These are phyloP conservation scores for Ceratopteris richardii DNA, from an alignment of 75 land plant species.

Conservation along the genomic window DNA sequence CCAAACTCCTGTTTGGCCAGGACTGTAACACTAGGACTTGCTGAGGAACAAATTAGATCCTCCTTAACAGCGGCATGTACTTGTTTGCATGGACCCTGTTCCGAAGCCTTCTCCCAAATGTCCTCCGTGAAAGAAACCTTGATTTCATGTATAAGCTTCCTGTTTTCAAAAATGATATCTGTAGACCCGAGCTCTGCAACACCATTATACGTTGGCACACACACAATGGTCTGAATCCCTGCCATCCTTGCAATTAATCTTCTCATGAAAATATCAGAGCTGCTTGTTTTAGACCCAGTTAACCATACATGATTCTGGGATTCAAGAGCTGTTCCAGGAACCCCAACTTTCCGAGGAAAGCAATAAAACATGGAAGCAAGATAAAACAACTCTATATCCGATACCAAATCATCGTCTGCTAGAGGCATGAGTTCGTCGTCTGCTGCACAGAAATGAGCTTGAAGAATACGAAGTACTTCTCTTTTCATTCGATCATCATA, in stretches of 20 bases:
- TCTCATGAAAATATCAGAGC: constrained; percentile 39
- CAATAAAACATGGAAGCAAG: constrained; percentile 86
- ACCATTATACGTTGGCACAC: constrained; percentile 15
- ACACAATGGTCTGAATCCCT: constrained; percentile 23
- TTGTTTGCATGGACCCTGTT: neutral
- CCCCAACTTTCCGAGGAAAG: constrained; percentile 43
- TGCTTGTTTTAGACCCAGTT: constrained; percentile 32
- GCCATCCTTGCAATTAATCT: constrained; percentile 42
- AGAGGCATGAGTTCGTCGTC: constrained; percentile 16
- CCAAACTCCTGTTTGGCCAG: too few relatives aligned
- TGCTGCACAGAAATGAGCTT: constrained; percentile 54
- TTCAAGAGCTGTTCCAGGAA: constrained; percentile 61
- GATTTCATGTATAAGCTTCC: neutral
- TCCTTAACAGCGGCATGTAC: too few relatives aligned
- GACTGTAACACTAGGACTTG: too few relatives aligned
- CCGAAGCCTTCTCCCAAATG: constrained; percentile 1
- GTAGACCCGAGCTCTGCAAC: constrained; percentile 25
- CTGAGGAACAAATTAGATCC: too few relatives aligned
- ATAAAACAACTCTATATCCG: constrained; percentile 93
- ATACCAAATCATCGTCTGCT: constrained; percentile 48
- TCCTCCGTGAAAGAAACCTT: neutral
- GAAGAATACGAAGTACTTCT: constrained; percentile 73
- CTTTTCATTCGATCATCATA: constrained; percentile 63
- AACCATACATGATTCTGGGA: constrained; percentile 48
- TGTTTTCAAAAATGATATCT: constrained; percentile 11